A percentile compares a stretch with the other conserved stretches of the same genome.
Evolutionary conservation across 2,329 filamentous ascomycete genomes (phyloP).

Genomic region (Fusarium brachygibbosum): DNA sequence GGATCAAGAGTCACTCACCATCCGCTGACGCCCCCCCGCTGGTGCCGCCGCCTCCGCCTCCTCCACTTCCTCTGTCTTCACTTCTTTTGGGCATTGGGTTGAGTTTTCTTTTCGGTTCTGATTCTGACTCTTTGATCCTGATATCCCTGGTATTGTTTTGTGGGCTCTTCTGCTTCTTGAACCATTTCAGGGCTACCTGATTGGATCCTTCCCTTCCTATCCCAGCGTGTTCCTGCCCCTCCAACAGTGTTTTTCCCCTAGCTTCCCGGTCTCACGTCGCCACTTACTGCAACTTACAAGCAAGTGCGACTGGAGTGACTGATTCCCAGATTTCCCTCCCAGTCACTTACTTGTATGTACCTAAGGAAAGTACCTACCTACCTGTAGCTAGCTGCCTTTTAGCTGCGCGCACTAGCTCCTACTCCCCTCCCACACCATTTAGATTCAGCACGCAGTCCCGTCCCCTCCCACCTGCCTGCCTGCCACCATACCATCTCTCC

Average conservation of each 20-base stretch:
- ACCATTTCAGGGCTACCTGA: conserved; percentile 28
- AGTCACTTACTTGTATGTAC: conserved; percentile 44
- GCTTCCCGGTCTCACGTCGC: conserved; percentile 40
- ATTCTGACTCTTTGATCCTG: conserved; percentile 19
- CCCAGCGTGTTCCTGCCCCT: conserved; percentile 30
- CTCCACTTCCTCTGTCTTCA: conserved; percentile 38
- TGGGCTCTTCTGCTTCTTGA: conserved; percentile 29
- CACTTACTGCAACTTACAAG: conserved; percentile 24
- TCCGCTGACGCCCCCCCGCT: conserved; percentile 39
- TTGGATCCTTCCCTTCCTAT: conserved; percentile 26
- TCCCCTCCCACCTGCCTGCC: conserved; percentile 44
- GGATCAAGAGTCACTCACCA: conserved; percentile 35
- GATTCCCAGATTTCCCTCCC: conserved; percentile 25
- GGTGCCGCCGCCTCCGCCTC: conserved; percentile 36
- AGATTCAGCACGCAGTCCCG: conserved; percentile 44
- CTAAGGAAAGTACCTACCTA: conserved; percentile 22
- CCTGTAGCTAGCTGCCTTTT: conserved; percentile 4
- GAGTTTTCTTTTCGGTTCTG: conserved; percentile 12
- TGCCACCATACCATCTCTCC: conserved; percentile 17
- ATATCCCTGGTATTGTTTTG: conserved; percentile 33
- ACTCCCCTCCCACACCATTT: conserved; percentile 45
- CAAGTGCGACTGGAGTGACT: conserved; percentile 38
- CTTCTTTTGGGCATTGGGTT: conserved; percentile 22
- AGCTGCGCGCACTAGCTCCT: conserved; percentile 33
- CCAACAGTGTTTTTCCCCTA: conserved; percentile 35